Percentiles rank a stretch among this genome's conserved stretches.
Evolutionary conservation across 192 early-diverging fungal genomes (phyloP).

Genomic region (Piromyces finnis): DNA sequence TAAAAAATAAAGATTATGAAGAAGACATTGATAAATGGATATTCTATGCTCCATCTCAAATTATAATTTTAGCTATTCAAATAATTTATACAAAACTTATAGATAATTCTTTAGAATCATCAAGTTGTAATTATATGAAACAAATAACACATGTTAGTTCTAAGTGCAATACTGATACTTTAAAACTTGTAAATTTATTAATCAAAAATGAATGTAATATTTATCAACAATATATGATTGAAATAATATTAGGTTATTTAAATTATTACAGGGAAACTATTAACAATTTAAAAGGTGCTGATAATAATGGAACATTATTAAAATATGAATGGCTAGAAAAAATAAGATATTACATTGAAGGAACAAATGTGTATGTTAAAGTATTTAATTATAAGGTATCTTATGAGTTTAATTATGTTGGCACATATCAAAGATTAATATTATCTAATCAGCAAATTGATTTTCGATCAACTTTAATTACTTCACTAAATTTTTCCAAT

Average conservation of each 20-base stretch:
- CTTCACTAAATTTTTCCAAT: background rate
- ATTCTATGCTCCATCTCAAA: background rate
- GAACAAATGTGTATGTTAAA: background rate
- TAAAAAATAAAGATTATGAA: background rate
- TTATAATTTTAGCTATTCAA: background rate
- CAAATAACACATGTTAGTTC: background rate
- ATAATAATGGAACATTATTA: background rate
- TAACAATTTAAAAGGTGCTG: background rate
- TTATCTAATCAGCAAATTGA: background rate
- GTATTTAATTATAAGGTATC: background rate
- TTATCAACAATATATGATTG: background rate
- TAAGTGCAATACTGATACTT: background rate
- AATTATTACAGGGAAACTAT: background rate
- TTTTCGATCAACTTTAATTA: background rate
- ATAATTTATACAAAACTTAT: background rate
- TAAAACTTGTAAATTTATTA: background rate
- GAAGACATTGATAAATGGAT: background rate
- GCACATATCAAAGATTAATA: background rate
- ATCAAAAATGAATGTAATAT: background rate
- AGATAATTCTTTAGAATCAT: background rate
- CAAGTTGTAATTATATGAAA: background rate
- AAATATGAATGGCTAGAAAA: background rate
- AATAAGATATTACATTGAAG: background rate
- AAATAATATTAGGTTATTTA: background rate
- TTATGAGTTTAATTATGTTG: background rate